Percentiles rank a stretch among this genome's conserved stretches.
Conservation (phyloP, 2,329 filamentous ascomycete genomes). For the Neofusicoccum ribis region DNA sequence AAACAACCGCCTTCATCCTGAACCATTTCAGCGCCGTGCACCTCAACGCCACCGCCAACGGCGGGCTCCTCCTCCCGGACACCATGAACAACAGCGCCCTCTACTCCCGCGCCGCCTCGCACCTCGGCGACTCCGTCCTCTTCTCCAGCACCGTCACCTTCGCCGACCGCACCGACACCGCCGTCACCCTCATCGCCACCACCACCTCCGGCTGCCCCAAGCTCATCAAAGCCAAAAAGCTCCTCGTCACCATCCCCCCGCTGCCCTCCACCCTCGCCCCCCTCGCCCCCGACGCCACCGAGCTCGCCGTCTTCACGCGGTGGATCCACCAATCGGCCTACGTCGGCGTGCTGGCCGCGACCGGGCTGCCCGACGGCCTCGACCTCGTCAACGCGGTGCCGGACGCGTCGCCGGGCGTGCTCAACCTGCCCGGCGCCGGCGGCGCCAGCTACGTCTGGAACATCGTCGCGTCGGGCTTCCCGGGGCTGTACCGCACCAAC, state of each 20-base stretch:
- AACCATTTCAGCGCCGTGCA: slow-evolving; percentile 7
- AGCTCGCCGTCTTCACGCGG: slow-evolving; percentile 40
- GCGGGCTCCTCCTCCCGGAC: not conserved
- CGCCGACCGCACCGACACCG: not conserved
- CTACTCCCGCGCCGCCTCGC: slow-evolving; percentile 22
- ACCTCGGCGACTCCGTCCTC: slow-evolving; percentile 22
- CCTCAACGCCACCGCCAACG: slow-evolving; percentile 22
- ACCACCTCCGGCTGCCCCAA: slow-evolving; percentile 21
- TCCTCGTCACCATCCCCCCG: slow-evolving; percentile 48
- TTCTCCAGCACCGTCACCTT: slow-evolving; percentile 19
- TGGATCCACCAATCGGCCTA: slow-evolving; percentile 44
- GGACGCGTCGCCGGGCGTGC: slow-evolving; percentile 31
- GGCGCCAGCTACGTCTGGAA: not conserved
- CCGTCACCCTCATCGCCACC: slow-evolving; percentile 23
- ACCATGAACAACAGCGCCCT: slow-evolving; percentile 28
- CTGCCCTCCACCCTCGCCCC: slow-evolving; percentile 41
- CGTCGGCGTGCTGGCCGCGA: slow-evolving; percentile 40
- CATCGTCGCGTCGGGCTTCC: slow-evolving; percentile 19
- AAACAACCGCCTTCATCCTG: slow-evolving; percentile 50
- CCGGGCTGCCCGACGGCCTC: slow-evolving; percentile 35
- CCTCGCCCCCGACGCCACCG: slow-evolving; percentile 48
- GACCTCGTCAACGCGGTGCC: slow-evolving; percentile 33
- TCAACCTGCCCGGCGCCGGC: slow-evolving; percentile 23
- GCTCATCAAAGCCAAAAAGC: slow-evolving; percentile 40
- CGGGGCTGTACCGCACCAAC: slow-evolving; percentile 24